Evolutionary conservation across 2,329 filamentous ascomycete species (phyloP), one percentile per base, ranked within the genome.

Genomic region (Cytospora piceae): DNA sequence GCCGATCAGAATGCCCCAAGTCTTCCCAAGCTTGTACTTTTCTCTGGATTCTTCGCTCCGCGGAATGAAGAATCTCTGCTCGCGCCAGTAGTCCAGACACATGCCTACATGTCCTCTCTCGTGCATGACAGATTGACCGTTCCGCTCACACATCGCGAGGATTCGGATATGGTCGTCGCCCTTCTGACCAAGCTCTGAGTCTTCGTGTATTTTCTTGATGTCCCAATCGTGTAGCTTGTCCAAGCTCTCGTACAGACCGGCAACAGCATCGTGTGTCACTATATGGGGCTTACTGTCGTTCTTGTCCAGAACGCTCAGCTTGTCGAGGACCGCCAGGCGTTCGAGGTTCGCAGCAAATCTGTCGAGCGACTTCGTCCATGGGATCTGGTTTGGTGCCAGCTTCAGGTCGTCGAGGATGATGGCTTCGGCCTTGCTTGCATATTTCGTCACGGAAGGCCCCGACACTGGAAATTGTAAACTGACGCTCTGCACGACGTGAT

Each of bases 31-130:
- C 2, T 72, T 73, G 7, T 76, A 75, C 3, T 74, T 77, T 20
- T 86, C 75, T 20, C 59, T 61, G 20, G 63, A 32, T 39, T 42
- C 54, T 39, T 61, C 63, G 32, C 63, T 27, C 7, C 27, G 17
- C 34, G 66, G 66, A 17, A 54, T 27, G 27, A 58, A 63, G 56
- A 84, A 80, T 56, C 85, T 82, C 63, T 82, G 79, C 70, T 89
- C 83, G 75, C 87, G 89, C 92, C 92, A 95, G 74, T 94, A 96
- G 69, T 93, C 89, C 49, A 95, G 72, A 58, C 85, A 87, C 64
- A 94, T 78, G 0, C 92, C 92, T 31, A 94, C 79, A 58, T 83
- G 85, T 27, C 84, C 83, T 59, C 87, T 82, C 17, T 84, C 83
- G 76, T 95, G 90, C 84, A 94, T 90, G 34, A 83, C 79, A 0